These are phyloP conservation scores for Yamadazyma sp. DNA, from an alignment of 1,139 yeast species.

Conservation along the genomic window DNA sequence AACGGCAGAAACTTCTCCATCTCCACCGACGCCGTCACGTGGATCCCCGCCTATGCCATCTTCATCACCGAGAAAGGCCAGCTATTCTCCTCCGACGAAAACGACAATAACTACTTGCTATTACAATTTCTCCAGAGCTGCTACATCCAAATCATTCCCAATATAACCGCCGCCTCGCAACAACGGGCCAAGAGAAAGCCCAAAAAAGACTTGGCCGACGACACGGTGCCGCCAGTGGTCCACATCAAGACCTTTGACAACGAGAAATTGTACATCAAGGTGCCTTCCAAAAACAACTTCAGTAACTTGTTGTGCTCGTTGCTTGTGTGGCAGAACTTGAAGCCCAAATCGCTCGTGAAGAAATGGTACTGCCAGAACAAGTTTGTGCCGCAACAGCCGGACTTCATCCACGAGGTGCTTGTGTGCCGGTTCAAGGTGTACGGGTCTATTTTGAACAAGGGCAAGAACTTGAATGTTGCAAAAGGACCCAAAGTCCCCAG, in stretches of 20 bases:
- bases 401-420: constrained; percentile 41
- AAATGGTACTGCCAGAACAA: constrained; percentile 54
- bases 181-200: constrained; percentile 7
- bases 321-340: constrained; percentile 64
- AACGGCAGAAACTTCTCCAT: constrained; percentile 35
- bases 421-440: constrained; percentile 66
- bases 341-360: constrained; percentile 56
- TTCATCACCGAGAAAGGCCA: constrained; percentile 39
- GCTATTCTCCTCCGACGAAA: constrained; percentile 35
- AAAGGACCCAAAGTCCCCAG: constrained; percentile 49
- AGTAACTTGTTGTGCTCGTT: constrained; percentile 50
- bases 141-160: constrained; percentile 38
- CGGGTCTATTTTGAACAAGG: constrained; percentile 56
- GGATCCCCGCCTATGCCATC: constrained; percentile 36
- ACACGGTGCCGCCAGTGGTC: constrained; percentile 37
- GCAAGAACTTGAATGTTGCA: constrained; percentile 40
- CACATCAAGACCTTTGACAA: constrained; percentile 48
- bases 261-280: constrained; percentile 47
- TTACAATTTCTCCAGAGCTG: constrained; percentile 43
- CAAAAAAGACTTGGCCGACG: constrained; percentile 3
- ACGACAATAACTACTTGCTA: constrained; percentile 33
- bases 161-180: constrained; percentile 13
- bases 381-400: constrained; percentile 29
- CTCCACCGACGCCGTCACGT: constrained; percentile 39
- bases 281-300: constrained; percentile 45